Base-by-base conservation (phyloP, 768 basidiomycete genomes). In the Mycena metata region DNA sequence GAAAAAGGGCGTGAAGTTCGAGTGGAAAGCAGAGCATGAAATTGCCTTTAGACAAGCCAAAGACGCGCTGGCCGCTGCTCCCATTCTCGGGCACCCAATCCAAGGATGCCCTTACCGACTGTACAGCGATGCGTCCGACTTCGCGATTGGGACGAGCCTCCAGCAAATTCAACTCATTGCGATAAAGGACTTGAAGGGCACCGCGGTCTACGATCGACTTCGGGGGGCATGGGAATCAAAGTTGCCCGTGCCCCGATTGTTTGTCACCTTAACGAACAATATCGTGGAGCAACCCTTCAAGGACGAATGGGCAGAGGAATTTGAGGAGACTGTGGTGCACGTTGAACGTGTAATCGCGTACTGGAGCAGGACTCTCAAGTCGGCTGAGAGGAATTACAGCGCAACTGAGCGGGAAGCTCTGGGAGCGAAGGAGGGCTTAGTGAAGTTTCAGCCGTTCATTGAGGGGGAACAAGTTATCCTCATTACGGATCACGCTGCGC, bases 371-470 rank as follows among this genome's bases (percentile, higher is more conserved):
- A 41, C 68, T 1, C 50, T 77, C 1, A 23, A 33, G 17, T 39
- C 60, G 1, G 60, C 60, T 3, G 60, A 62, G 23, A 35, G 60
- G n/a, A 60, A 60, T 21, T 60, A 50, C 36, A 60, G 60, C 47
- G 60, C 60, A 6, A 60, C 60, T 17, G 60, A 60, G 19, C 33
- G 47, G 12, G 60, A 60, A 24, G 60, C 60, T 2, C 21, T 79
- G 49, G 76, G 69, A 0, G 60, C 69, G 0, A 78, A 79, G 60
- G 78, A 79, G 57, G 74, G 33, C 6, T 19, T 60, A 5, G 60
- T 60, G 5, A 49, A 42, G 10, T 62, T 45, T 15, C 42, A 60
- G 21, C 58, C 43, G 2, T 60, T 60, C 39, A 60, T 60, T 13
- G 59, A 60, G 23, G 59, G 59, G 4, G 45, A 60, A 30, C 1